Evolutionary conservation across 495 filamentous ascomycete species (phyloP).

Genomic region (Staphylotrichum tortipilum): DNA sequence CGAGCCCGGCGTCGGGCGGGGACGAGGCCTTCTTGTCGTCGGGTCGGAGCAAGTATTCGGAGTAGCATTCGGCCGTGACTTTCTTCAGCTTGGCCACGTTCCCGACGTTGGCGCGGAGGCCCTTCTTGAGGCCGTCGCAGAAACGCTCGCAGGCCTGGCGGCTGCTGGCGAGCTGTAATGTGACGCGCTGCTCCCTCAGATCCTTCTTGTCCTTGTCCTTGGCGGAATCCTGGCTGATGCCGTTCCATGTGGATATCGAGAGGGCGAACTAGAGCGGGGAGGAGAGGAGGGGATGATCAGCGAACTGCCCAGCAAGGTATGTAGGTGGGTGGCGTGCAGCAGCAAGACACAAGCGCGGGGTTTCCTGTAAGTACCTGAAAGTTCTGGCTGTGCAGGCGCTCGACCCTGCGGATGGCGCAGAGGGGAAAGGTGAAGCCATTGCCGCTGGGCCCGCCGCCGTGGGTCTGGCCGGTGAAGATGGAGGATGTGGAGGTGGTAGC

Average conservation of each 20-base stretch:
- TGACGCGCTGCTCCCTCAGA: slow-evolving; percentile 66
- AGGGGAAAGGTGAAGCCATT: slow-evolving; percentile 96
- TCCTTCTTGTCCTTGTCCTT: slow-evolving; percentile 44
- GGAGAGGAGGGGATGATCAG: too few species aligned
- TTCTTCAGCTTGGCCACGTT: slow-evolving; percentile 74
- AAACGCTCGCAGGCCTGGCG: slow-evolving; percentile 86
- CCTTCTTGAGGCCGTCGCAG: slow-evolving; percentile 89
- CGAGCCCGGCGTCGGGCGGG: slow-evolving; percentile 83
- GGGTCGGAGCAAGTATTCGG: slow-evolving; percentile 73
- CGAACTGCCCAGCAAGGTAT: too few species aligned
- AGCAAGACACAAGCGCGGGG: too few species aligned
- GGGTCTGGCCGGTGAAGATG: slow-evolving; percentile 77
- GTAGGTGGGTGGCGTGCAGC: too few species aligned
- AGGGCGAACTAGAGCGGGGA: slow-evolving; percentile 60
- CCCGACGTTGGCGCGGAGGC: slow-evolving; percentile 71
- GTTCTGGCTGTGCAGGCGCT: slow-evolving; percentile 81
- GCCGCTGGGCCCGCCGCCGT: slow-evolving; percentile 84
- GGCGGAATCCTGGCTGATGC: slow-evolving; percentile 45
- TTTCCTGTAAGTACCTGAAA: slow-evolving; percentile 62
- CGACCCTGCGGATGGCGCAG: slow-evolving; percentile 81
- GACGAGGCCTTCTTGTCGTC: slow-evolving; percentile 48
- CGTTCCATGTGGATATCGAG: slow-evolving; percentile 94
- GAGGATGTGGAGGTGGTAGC: slow-evolving; percentile 67
- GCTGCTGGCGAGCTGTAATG: slow-evolving; percentile 79
- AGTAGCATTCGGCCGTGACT: slow-evolving; percentile 78